These are phyloP conservation scores for Amanita fuliginea DNA, from an alignment of 768 basidiomycete species.

Conservation along the genomic window DNA sequence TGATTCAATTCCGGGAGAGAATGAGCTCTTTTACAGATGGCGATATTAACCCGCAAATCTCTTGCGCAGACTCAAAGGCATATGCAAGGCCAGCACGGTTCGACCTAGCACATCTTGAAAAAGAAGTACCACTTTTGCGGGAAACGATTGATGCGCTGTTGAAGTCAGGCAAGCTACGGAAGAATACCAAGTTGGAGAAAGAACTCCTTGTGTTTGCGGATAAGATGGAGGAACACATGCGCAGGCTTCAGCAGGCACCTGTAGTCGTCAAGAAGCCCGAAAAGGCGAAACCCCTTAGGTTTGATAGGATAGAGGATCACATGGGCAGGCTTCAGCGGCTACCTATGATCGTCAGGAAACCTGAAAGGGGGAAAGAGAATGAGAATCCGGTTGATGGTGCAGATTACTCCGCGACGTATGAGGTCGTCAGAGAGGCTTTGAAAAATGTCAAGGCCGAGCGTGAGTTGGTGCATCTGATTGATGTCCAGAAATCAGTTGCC, in stretches of 20 bases:
- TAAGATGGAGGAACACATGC: constrained; percentile 16
- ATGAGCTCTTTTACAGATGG: background rate
- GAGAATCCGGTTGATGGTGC: constrained; percentile 7
- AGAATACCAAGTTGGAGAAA: constrained; percentile 12
- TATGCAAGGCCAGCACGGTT: constrained; percentile 8
- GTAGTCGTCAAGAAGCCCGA: background rate
- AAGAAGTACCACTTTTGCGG: constrained; percentile 16
- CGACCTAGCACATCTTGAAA: constrained; percentile 7
- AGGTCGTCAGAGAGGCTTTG: constrained; percentile 12
- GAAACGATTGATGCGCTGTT: constrained; percentile 15
- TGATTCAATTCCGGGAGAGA: constrained; percentile 16
- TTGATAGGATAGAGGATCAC: constrained; percentile 17
- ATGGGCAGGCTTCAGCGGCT: constrained; percentile 9
- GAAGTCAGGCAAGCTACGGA: constrained; percentile 14
- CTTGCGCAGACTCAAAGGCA: background rate
- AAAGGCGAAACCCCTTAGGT: constrained; percentile 9
- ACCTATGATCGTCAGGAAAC: background rate
- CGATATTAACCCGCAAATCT: background rate
- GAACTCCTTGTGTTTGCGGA: constrained; percentile 15
- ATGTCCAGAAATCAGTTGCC: constrained; percentile 26
- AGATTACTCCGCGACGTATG: constrained; percentile 11
- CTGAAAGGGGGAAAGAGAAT: constrained; percentile 1
- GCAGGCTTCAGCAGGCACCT: constrained; percentile 8
- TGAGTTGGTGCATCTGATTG: constrained; percentile 23
- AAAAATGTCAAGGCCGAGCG: constrained; percentile 10